Evolutionary conservation across 2,329 filamentous ascomycete species (phyloP), one percentile per base, ranked within the genome.

Genomic region (Arthroderma uncinatum): DNA sequence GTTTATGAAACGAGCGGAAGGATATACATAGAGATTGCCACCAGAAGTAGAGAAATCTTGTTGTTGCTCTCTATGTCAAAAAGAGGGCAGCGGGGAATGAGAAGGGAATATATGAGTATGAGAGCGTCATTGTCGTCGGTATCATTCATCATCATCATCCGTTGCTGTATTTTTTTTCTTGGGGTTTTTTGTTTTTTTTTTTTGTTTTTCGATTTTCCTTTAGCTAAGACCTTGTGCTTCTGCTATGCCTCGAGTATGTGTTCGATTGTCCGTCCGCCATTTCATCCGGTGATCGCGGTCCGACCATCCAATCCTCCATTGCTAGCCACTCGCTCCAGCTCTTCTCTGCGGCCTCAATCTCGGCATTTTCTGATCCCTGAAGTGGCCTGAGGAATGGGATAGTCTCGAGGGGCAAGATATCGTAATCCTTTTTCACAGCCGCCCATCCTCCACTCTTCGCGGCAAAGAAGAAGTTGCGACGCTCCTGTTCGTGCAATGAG

Each of bases 241-340:
- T 40, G 28, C 53, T 55, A 2, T 30, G 21, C 25, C 37, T 21
- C 21, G 53, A 55, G 12, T 55, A 42, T 7, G 53, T 39, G 21
- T 55, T 63, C 30, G 68, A 67, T 33, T 71, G 73, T 2, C 68
- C 70, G 54, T 73, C 72, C 47, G 66, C 65, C 21, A 74, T 64
- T 4, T 63, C 63, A 61, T 78, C 76, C 5, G 86, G 87, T 33
- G 85, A 85, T 60, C 88, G 77, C 1, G 88, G 87, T 1, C 91
- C 91, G n/a, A 96, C 76, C 90, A 95, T 95, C 92, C 92, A 97
- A 71, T 96, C 92, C 71, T 95, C 89, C 89, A 96, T 94, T 10
- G 89, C 89, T 33, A 96, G 75, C 92, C 92, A 97, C 66, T 92
- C 85, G 68, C 89, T 94, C 93, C 93, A 98, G 59, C 80, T 84